Evolutionary conservation across 192 early-diverging fungal species (phyloP), one percentile per base, ranked within the genome.

Genomic region (Phycomyces nitens): DNA sequence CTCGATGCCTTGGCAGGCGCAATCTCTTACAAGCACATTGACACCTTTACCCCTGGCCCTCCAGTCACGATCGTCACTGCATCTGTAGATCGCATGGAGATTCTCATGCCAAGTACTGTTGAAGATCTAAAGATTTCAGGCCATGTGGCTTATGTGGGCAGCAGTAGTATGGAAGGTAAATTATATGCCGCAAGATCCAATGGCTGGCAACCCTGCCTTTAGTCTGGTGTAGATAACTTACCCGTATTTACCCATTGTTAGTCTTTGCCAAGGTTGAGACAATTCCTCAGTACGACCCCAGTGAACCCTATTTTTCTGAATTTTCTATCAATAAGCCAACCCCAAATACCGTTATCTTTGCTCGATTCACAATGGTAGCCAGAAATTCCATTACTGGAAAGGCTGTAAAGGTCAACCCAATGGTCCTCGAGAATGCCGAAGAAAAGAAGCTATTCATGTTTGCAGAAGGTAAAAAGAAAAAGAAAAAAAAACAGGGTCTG

Each of bases 331-430:
- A 34, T 41, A 61, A 43, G n/a, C 56, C 58, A 21, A 61, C 66
- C 41, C 51, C 62, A 43, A 65, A 87, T 47, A 80, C 84, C 6
- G 85, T 92, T 58, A 76, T 95, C 18, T 75, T 81, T 15, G 91
- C 93, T 18, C 84, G 89, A 64, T 94, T 97, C 65, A 93, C 90
- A 5, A 97, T 95, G 93, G 94, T 92, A 29, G 88, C 89, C 2
- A 75, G 85, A 24, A 86, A 94, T 71, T 78, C 89, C 6, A 60
- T 75, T 27, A 92, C 90, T 0, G 79, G 78, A 38, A 89, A 88
- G 62, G 72, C 90, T 5, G 82, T 78, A 6, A 78, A 83, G 50
- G 82, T 94, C n/a, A 89, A 89, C 60, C 88, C 88, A 29, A 70
- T 97, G 42, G 66, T 74, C 10, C 68, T 94, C 41, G 85, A 89